Percentiles rank a stretch among this genome's conserved stretches.
phyloP scores from a whole-genome alignment of 352 stramenopile species.

The Globisporangium nodosum region DNA sequence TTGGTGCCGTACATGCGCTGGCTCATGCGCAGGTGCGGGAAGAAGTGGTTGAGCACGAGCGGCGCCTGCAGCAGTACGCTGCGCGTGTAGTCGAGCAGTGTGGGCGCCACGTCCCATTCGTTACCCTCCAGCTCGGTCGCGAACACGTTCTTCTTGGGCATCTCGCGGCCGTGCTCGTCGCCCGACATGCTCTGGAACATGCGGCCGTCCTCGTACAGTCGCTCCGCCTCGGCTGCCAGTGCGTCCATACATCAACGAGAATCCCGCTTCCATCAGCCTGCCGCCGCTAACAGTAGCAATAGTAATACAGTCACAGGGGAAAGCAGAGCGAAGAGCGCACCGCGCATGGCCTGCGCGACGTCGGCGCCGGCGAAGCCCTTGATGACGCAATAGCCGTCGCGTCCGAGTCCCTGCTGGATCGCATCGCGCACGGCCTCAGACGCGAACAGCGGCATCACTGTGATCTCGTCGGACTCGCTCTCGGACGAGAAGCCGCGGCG shows the following conservation, averaged over 20 bases:
- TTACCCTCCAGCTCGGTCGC: constrained; percentile 40
- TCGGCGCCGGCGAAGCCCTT: constrained; percentile 31
- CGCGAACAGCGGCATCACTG: constrained; percentile 38
- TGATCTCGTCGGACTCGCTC: constrained; percentile 21
- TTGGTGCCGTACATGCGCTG: constrained; percentile 39
- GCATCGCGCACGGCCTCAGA: constrained; percentile 24
- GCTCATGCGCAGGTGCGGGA: constrained; percentile 44
- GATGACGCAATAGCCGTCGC: constrained; percentile 38
- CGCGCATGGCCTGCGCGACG: constrained; percentile 33
- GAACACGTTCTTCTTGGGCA: constrained; percentile 44
- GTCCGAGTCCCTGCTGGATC: constrained; percentile 31
- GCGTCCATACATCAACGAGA: not conserved
- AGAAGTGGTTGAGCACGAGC: constrained; percentile 38
- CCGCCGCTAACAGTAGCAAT: not conserved
- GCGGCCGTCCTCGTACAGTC: constrained; percentile 34
- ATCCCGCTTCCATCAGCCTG: not conserved
- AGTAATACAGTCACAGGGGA: not conserved
- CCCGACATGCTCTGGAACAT: constrained; percentile 51
- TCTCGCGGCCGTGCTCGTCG: constrained; percentile 32
- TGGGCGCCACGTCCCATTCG: constrained; percentile 43
- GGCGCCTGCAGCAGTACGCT: constrained; percentile 45
- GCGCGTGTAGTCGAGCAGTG: constrained; percentile 45
- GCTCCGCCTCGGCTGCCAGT: constrained; percentile 28
- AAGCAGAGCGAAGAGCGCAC: constrained; percentile 4
- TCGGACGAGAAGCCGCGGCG: constrained; percentile 8